Base-by-base conservation (phyloP, 805 yeast genomes). In the Hanseniaspora pseudoguilliermondii region DNA sequence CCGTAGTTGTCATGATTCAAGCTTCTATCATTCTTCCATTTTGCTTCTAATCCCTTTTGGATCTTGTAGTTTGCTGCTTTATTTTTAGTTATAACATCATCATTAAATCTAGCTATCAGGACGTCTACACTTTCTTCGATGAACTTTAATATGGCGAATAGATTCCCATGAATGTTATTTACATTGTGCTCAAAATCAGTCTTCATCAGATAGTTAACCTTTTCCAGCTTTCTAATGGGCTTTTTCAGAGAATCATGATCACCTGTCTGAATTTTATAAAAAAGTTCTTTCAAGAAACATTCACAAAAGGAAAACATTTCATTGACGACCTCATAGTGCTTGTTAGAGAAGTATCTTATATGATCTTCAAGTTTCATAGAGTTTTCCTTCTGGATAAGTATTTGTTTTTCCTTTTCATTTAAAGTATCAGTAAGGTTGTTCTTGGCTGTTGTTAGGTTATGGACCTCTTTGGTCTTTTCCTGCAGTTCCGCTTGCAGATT, bases 221-320 rank as follows among this genome's bases (percentile, higher is more conserved):
- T 43, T 25, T 51, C 40, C 20, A 35, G n/a, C 21, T 47, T 46
- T 21, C 41, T 43, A 13, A 56, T 34, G 8, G 52, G 47, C 23
- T 40, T 50, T 34, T 36, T 47, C 41, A 56, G 36, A 21, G 49
- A 47, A 10, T 50, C 49, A 21, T 42, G 42, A 39, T 49, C 55
- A n/a, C 56, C 50, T 34, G 49, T 38, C 27, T 51, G 40, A 8
- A 47, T 47, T 23, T 47, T 10, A 23, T n/a, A 10, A 21, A 46
- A 46, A 13, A 46, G 35, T 5, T 46, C 49, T 29, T 46, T 46
- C 10, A 46, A 11, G 8, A 34, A 46, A 9, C 34, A 20, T 16
- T 46, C 39, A 32, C 49, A 46, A 34, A 46, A 46, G 5, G 34
- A 38, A 32, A n/a, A 46, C 11, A 46, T 4, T 3, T 27, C 27